These are phyloP conservation scores for Myxozyma lipomycoides DNA, from an alignment of 805 yeast species.

Conservation along the genomic window DNA sequence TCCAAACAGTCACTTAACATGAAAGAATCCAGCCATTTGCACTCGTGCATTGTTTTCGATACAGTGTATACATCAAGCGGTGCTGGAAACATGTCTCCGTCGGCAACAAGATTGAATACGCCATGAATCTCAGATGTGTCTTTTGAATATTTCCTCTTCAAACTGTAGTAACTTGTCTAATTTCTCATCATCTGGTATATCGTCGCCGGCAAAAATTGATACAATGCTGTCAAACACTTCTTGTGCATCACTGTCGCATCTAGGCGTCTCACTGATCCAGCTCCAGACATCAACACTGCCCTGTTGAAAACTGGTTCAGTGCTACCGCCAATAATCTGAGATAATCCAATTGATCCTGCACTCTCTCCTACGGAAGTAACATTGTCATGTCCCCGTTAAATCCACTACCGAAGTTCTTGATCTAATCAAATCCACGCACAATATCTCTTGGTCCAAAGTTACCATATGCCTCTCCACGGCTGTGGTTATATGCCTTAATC, in stretches of 20 bases:
- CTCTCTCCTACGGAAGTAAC: conserved; percentile 44
- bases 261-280: neutral
- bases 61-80: conserved; percentile 3
- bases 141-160: no score
- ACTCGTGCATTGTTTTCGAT: conserved; percentile 6
- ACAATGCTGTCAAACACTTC: neutral
- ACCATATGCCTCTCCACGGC: neutral
- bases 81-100: conserved; percentile 6
- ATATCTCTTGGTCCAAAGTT: neutral
- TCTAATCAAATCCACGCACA: conserved; percentile 39
- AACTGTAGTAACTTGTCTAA: no score
- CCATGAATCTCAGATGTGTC: no score
- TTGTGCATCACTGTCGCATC: neutral
- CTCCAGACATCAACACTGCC: neutral
- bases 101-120: conserved; percentile 5
- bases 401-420: conserved; percentile 38
- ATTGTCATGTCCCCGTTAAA: conserved; percentile 44
- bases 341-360: conserved; percentile 35
- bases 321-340: neutral
- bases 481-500: neutral
- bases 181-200: neutral
- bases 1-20: conserved; percentile 15
- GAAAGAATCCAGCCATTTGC: conserved; percentile 14
- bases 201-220: neutral
- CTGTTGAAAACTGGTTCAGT: neutral